phyloP scores from a whole-genome alignment of 345 rosid genomes.

The Brassica cretica region DNA sequence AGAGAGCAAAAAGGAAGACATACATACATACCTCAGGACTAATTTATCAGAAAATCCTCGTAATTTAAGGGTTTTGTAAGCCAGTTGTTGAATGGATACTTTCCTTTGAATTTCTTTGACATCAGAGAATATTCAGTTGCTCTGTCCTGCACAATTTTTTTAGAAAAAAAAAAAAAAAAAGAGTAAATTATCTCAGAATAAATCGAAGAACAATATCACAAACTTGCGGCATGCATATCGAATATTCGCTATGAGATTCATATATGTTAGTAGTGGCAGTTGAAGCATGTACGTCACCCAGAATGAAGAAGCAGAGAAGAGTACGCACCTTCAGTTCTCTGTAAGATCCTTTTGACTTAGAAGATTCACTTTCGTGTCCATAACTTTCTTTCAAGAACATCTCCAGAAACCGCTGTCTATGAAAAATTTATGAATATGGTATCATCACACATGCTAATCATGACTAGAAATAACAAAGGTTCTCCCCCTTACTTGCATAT shows the following conservation, averaged over 20 bases:
- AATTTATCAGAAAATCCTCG: constrained; percentile 34
- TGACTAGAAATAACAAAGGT: constrained; percentile 7
- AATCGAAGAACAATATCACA: constrained; percentile 10
- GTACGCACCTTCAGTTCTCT: constrained; percentile 74
- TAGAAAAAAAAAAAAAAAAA: neutral
- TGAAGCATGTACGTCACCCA: constrained; percentile 12
- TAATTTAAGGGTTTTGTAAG: constrained; percentile 33
- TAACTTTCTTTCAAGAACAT: constrained; percentile 47
- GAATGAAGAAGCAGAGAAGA: constrained; percentile 22
- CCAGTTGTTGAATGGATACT: constrained; percentile 41
- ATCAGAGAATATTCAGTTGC: constrained; percentile 51
- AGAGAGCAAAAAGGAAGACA: constrained; percentile 23
- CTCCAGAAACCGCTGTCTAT: constrained; percentile 63
- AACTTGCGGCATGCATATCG: constrained; percentile 1
- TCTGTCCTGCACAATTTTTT: constrained; percentile 51
- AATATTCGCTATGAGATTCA: constrained; percentile 11
- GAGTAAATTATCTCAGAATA: constrained; percentile 3
- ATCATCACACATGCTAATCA: neutral
- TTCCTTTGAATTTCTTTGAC: constrained; percentile 39
- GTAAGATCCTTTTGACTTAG: constrained; percentile 45
- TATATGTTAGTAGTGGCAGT: constrained; percentile 3
- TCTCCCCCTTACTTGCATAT: constrained; percentile 75
- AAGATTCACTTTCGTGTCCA: constrained; percentile 34
- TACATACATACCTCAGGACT: constrained; percentile 29
- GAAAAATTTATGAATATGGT: neutral